A percentile compares a stretch with the other conserved stretches of the same genome.
These are phyloP conservation scores for Eutrema japonicum DNA, from an alignment of 345 rosid genomes.

Conservation along the genomic window DNA sequence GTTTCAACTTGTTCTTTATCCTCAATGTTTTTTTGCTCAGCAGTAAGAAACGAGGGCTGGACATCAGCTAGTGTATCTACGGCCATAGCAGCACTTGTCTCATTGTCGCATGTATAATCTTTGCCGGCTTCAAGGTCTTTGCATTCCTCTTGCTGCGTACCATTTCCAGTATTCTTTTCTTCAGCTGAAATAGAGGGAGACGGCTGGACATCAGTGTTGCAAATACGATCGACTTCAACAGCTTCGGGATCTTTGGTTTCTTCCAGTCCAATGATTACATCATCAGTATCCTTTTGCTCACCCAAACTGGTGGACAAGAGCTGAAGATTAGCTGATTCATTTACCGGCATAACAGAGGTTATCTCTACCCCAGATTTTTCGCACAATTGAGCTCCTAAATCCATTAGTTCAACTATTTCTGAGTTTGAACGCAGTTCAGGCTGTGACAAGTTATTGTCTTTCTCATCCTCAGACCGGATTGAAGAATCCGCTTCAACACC, in stretches of 20 bases:
- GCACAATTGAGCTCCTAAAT: not conserved
- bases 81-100: constrained; percentile 12
- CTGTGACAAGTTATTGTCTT: constrained; percentile 1
- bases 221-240: not conserved
- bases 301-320: constrained; percentile 6
- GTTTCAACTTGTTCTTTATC: not conserved
- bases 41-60: not conserved
- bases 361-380: constrained; percentile 14
- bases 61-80: constrained; percentile 12
- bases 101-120: not conserved
- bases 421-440: constrained; percentile 5
- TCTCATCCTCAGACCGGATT: constrained; percentile 30
- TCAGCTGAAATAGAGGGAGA: constrained; percentile 14
- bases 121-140: not conserved
- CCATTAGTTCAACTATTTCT: constrained; percentile 18
- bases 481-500: constrained; percentile 27
- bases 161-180: not conserved
- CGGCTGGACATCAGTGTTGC: constrained; percentile 1
- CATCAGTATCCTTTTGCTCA: constrained; percentile 26
- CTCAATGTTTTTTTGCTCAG: not conserved
- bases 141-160: not conserved
- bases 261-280: not conserved
- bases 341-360: not conserved
- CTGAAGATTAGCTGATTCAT: constrained; percentile 8
- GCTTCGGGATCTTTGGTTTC: not conserved